A percentile compares a stretch with the other conserved stretches of the same genome.
phyloP scores from a whole-genome alignment of 768 basidiomycete genomes.

The Phaeotremella skinneri region DNA sequence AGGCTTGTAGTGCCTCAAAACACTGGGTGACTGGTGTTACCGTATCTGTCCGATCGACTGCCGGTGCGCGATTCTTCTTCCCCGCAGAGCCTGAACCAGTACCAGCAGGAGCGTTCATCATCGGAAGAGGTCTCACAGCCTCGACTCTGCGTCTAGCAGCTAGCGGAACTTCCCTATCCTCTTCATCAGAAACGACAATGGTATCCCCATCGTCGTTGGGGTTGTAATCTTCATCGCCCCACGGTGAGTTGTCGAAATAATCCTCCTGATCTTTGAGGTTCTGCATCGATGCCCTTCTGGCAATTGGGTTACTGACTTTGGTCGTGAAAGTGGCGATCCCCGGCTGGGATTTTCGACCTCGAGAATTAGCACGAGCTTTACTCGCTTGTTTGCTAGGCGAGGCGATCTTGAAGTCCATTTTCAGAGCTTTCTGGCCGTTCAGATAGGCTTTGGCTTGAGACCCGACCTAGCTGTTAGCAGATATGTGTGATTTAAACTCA shows the following conservation, averaged over 20 bases:
- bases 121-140: background rate
- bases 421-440: constrained; percentile 25
- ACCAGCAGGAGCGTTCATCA: background rate
- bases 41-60: constrained; percentile 17
- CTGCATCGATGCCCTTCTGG: constrained; percentile 29
- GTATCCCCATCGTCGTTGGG: constrained; percentile 8
- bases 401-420: constrained; percentile 37
- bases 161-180: constrained; percentile 23
- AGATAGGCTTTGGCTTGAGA: constrained; percentile 19
- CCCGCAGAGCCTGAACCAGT: background rate
- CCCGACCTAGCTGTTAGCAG: constrained; percentile 25
- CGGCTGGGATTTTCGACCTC: constrained; percentile 5
- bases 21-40: constrained; percentile 31
- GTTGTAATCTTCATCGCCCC: constrained; percentile 41
- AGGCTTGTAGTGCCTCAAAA: constrained; percentile 25
- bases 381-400: constrained; percentile 25
- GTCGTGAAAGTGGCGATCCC: constrained; percentile 9
- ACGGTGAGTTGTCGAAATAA: constrained; percentile 40
- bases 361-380: background rate
- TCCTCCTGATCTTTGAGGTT: constrained; percentile 32
- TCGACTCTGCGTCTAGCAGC: background rate
- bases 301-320: constrained; percentile 28
- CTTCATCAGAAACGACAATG: constrained; percentile 21
- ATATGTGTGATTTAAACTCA: constrained; percentile 17
- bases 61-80: too few species aligned